Percentiles rank a stretch among this genome's conserved stretches.
These are phyloP conservation scores for Globisporangium viniferum DNA, from an alignment of 352 stramenopile genomes.

Conservation along the genomic window DNA sequence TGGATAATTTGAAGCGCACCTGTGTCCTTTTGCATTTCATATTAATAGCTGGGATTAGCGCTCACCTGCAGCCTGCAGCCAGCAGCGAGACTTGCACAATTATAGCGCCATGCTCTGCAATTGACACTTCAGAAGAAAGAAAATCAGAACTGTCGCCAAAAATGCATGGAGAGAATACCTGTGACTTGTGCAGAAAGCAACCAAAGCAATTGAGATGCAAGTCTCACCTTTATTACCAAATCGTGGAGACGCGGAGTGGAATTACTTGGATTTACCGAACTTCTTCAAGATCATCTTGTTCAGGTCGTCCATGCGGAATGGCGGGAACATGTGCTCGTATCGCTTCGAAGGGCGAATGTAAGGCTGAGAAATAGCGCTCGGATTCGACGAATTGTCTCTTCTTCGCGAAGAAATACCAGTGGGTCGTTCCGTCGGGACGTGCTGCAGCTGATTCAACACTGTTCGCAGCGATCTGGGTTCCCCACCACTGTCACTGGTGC, in stretches of 20 bases:
- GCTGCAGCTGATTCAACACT: background rate
- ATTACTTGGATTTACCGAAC: slow-evolving; percentile 15
- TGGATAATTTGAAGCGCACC: background rate
- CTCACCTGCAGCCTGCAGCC: background rate
- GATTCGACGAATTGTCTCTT: background rate
- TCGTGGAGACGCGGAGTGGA: background rate
- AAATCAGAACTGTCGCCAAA: background rate
- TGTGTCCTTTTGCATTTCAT: background rate
- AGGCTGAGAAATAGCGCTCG: background rate
- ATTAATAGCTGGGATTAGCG: background rate
- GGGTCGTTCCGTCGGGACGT: background rate
- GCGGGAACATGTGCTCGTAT: slow-evolving; percentile 41
- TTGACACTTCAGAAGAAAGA: background rate
- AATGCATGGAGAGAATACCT: background rate
- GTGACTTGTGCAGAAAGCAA: background rate
- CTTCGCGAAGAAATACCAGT: background rate
- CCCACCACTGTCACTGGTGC: background rate
- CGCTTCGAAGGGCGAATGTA: slow-evolving; percentile 31
- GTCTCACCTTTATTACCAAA: background rate
- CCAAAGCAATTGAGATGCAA: background rate
- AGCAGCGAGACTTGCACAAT: background rate
- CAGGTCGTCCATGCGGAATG: slow-evolving; percentile 37
- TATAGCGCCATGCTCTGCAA: background rate
- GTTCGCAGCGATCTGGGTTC: background rate
- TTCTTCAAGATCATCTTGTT: slow-evolving; percentile 29